These are phyloP conservation scores for Chimonanthus salicifolius DNA, from an alignment of 164 flowering plant species.

Conservation along the genomic window DNA sequence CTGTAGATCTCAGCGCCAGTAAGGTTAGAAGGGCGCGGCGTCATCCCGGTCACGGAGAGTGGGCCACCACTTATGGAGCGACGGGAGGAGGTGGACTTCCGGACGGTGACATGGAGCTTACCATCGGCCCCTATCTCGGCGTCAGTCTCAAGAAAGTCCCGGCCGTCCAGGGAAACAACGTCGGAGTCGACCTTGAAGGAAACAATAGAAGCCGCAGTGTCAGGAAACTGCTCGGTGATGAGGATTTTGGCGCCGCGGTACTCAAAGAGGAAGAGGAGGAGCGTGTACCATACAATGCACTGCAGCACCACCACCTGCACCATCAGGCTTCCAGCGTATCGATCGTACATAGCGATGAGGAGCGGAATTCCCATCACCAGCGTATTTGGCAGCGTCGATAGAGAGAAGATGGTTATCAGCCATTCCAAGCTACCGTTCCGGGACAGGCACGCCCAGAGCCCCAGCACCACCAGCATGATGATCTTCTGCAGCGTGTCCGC, in stretches of 20 bases:
- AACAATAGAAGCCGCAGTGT: constrained; percentile 42
- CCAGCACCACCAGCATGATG: constrained; percentile 30
- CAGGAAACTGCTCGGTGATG: constrained; percentile 48
- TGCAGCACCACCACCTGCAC: constrained; percentile 48
- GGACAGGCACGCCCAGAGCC: constrained; percentile 33
- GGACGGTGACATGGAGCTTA: constrained; percentile 43
- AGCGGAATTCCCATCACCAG: constrained; percentile 53
- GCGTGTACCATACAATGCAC: constrained; percentile 55
- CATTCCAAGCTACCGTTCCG: constrained; percentile 35
- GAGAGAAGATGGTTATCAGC: constrained; percentile 46
- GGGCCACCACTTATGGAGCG: constrained; percentile 21
- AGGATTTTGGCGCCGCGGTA: constrained; percentile 46
- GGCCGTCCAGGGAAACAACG: constrained; percentile 42
- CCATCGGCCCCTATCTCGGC: constrained; percentile 48
- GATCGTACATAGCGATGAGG: constrained; percentile 42
- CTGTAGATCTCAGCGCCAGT: constrained; percentile 55
- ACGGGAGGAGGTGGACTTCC: constrained; percentile 44
- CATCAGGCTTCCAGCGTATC: constrained; percentile 37
- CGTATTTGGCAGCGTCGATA: constrained; percentile 51
- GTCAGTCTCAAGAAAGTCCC: constrained; percentile 40
- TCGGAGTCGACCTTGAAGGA: constrained; percentile 45
- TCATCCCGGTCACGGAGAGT: constrained; percentile 20
- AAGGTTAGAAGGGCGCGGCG: constrained; percentile 47
- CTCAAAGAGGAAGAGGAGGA: constrained; percentile 46
- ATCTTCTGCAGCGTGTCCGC: constrained; percentile 52